These are phyloP conservation scores for Protomyces inundatus DNA, from an alignment of 1,139 yeast species.

Conservation along the genomic window DNA sequence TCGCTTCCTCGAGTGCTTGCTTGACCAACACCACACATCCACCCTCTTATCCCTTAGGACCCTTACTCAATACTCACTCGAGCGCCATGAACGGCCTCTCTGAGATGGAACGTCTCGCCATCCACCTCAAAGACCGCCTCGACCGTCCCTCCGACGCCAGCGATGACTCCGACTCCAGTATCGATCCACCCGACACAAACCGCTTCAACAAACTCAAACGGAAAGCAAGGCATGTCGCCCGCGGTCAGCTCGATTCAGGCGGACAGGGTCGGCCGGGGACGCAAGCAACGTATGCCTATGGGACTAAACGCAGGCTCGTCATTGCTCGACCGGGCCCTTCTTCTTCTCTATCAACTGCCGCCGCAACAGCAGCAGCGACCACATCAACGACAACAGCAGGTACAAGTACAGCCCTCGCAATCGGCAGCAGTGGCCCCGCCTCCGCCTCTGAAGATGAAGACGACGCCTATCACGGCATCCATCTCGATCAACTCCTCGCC, in stretches of 20 bases:
- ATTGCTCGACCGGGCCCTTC: no score
- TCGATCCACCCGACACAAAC: slow-evolving; percentile 20
- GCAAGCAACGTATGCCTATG: slow-evolving; percentile 1
- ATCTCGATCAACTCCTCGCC: slow-evolving; percentile 23
- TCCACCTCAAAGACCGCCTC: slow-evolving; percentile 3
- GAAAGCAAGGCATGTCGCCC: slow-evolving; percentile 23
- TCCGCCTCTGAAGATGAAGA: slow-evolving; percentile 14
- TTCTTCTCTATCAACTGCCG: background rate
- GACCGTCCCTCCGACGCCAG: slow-evolving; percentile 22
- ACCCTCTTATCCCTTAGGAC: background rate
- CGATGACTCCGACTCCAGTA: slow-evolving; percentile 14
- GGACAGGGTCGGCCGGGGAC: slow-evolving; percentile 15
- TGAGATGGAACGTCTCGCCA: slow-evolving; percentile 9
- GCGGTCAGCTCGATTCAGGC: slow-evolving; percentile 17
- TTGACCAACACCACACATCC: no score
- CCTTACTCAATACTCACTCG: no score
- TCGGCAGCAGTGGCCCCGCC: background rate
- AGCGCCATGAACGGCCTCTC: background rate
- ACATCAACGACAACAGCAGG: background rate
- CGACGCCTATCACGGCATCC: slow-evolving; percentile 24
- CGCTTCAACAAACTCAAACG: slow-evolving; percentile 26
- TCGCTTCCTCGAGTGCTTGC: no score
- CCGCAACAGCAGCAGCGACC: background rate
- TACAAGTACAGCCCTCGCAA: background rate
- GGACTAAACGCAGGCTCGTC: background rate